Conservation (phyloP, 441 rosid species). For the Corymbia citriodora region DNA sequence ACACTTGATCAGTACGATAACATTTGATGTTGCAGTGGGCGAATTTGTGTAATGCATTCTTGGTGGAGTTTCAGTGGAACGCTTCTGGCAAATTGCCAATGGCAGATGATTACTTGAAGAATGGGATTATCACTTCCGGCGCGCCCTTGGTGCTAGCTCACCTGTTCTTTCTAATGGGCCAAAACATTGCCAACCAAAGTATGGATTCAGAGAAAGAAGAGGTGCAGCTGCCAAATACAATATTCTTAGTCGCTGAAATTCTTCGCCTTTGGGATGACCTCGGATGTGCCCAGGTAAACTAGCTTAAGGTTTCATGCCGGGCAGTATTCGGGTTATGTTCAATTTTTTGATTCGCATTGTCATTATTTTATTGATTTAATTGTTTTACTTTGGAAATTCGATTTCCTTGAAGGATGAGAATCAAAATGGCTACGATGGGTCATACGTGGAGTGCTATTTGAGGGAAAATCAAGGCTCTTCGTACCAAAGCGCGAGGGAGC, state of each 20-base stretch:
- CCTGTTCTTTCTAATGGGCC: slow-evolving; percentile 9
- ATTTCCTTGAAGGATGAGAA: not conserved
- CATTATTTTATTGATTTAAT: not conserved
- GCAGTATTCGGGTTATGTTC: not conserved
- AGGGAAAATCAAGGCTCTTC: slow-evolving; percentile 23
- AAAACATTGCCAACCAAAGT: slow-evolving; percentile 2
- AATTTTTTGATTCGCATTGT: not conserved
- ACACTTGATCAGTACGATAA: not conserved
- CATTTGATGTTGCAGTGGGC: slow-evolving; percentile 4
- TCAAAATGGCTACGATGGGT: not conserved
- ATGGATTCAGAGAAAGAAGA: slow-evolving; percentile 16
- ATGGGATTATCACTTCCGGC: slow-evolving; percentile 1
- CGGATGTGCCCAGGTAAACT: slow-evolving; percentile 43
- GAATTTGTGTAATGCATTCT: slow-evolving; percentile 7
- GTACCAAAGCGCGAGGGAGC: slow-evolving; percentile 15
- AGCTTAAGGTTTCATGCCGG: not conserved
- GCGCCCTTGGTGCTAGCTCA: slow-evolving; percentile 5
- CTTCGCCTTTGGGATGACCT: slow-evolving; percentile 71
- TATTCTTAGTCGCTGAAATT: slow-evolving; percentile 36
- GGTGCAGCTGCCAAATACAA: slow-evolving; percentile 9
- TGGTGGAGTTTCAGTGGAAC: slow-evolving; percentile 20
- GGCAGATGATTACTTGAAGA: slow-evolving; percentile 11
- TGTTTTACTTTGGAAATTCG: not conserved
- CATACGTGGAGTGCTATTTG: not conserved
- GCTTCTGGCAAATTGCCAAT: not conserved